Evolutionary conservation across 202 grass and related monocot species (phyloP).

Genomic region (Panicum virgatum): DNA sequence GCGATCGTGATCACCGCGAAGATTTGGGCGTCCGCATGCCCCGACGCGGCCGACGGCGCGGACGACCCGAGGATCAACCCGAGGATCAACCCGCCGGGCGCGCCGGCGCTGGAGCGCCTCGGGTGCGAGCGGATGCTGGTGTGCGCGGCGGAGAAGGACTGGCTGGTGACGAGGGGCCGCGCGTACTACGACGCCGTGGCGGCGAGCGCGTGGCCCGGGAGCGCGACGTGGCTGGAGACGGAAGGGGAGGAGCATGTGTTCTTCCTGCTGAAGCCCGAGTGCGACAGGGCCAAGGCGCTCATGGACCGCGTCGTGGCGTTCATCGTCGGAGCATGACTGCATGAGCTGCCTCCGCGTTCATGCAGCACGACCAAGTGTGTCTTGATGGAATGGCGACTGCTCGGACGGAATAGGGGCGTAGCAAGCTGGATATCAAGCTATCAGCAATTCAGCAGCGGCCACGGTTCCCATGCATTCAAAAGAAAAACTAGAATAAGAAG

Average conservation of each 20-base stretch:
- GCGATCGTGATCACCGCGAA: background rate
- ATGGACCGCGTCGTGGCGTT: slow-evolving; percentile 51
- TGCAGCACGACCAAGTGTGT: too few species aligned
- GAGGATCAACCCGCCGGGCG: slow-evolving; percentile 45
- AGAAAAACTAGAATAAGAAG: too few species aligned
- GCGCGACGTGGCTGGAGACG: slow-evolving; percentile 33
- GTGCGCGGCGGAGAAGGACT: slow-evolving; percentile 56
- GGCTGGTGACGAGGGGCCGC: slow-evolving; percentile 35
- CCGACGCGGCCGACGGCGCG: slow-evolving; percentile 23
- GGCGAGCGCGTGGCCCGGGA: slow-evolving; percentile 38
- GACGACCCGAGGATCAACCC: slow-evolving; percentile 66
- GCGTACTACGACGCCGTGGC: slow-evolving; percentile 44
- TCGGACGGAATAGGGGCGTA: too few species aligned
- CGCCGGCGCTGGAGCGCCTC: slow-evolving; percentile 42
- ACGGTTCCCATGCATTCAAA: too few species aligned
- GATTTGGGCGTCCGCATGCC: slow-evolving; percentile 48
- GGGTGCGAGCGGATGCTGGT: slow-evolving; percentile 59
- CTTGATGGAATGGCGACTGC: too few species aligned
- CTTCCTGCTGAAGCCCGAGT: slow-evolving; percentile 46
- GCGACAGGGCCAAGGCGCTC: slow-evolving; percentile 53
- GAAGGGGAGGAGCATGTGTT: slow-evolving; percentile 63
- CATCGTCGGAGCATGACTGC: background rate
- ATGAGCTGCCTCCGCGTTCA: too few species aligned
- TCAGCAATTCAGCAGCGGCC: too few species aligned
- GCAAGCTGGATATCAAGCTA: too few species aligned